phyloP scores from a whole-genome alignment of 768 basidiomycete genomes.

The Suillus tomentosus region DNA sequence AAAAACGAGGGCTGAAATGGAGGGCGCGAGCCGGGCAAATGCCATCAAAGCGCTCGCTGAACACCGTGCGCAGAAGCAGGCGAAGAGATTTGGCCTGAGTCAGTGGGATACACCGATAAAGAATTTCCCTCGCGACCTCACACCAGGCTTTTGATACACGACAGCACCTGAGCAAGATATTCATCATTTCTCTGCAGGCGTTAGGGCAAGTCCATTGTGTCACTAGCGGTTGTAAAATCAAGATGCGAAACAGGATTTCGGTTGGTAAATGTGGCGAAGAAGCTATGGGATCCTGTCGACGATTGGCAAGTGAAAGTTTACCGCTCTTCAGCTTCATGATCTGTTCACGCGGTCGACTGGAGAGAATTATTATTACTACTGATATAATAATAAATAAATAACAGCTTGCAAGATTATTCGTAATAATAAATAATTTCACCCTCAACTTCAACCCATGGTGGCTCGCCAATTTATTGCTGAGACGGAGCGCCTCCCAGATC shows the following conservation, averaged over 20 bases:
- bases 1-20: neutral
- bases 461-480: constrained; percentile 29
- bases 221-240: no score
- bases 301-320: no score
- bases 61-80: neutral
- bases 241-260: no score
- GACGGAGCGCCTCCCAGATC: constrained; percentile 26
- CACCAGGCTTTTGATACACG: neutral
- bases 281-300: no score
- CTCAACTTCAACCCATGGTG: neutral
- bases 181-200: neutral
- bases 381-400: neutral
- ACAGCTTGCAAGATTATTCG: neutral
- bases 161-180: neutral
- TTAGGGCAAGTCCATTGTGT: no score
- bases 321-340: no score
- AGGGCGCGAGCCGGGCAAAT: neutral
- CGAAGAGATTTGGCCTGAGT: neutral
- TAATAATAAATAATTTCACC: neutral
- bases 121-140: neutral
- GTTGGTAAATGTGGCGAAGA: no score
- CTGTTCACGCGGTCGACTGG: no score
- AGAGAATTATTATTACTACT: no score
- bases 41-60: neutral
- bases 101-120: neutral